Evolutionary conservation across 257 asterid species (phyloP), one percentile per base, ranked within the genome.

Genomic region (Cordia subcordata): DNA sequence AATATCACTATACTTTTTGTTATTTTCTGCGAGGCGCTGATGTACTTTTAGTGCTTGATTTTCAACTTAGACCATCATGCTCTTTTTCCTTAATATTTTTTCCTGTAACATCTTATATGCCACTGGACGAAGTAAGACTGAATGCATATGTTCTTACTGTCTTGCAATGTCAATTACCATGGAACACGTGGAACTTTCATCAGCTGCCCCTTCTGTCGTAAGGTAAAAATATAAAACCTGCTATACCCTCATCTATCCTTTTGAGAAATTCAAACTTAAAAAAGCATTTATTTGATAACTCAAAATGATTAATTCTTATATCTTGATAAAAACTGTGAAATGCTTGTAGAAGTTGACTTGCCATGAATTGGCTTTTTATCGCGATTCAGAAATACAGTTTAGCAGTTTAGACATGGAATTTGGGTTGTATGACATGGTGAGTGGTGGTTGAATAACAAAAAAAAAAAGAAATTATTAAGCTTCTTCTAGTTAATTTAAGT

Each of bases 181-280:
- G 81, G 75, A 77, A 68, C 69, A 54, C 53, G 20, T 72, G 85
- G 79, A 62, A 59, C 65, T 61, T 65, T 69, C 80, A 75, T 70
- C 85, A 86, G 99, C 90, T 92, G 97, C 77, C 99, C 96, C 4
- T 92, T 85, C 66, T 86, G 99, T 77, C 82, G 96, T 45, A 86
- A 88, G 97, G 98, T 87, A 87, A 68, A 61, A 58, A 15, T n/a
- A 69, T 8, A 49, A 39, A 13, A 33, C 18, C 20, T 69, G 49
- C 39, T 6, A 22, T 18, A 60, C 8, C 35, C 47, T 42, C n/a
- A n/a, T n/a, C 47, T 57, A 17, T 51, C 39, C 3, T 42, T 23
- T 14, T 33, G 12, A 15, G 45, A 21, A 20, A 19, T 33, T 20
- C 12, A 42, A 42, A 10, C 1, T 42, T 42, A 8, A 42, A n/a